Conservation (phyloP, 805 yeast species). For the Candida boleticola region DNA sequence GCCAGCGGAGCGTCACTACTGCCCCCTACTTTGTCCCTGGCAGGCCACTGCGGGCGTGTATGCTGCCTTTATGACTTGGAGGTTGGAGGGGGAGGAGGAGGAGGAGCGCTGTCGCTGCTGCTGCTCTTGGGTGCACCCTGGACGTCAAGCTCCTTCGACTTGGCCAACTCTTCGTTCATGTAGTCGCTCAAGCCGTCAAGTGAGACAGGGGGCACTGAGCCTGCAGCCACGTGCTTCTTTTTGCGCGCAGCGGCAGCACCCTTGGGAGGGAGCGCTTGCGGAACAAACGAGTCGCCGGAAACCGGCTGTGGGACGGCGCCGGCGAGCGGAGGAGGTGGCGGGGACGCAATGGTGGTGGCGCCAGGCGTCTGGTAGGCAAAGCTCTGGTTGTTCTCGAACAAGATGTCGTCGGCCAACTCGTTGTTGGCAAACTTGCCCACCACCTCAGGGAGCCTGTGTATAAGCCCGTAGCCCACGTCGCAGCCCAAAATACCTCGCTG, state of each 20-base stretch:
- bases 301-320: conserved; percentile 9
- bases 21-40: no score
- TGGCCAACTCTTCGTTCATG: conserved; percentile 44
- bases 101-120: conserved; percentile 9
- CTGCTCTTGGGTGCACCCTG: conserved; percentile 6
- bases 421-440: conserved; percentile 46
- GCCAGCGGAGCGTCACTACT: no score
- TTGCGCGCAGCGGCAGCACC: conserved; percentile 19
- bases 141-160: conserved; percentile 35
- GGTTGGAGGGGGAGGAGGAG: conserved; percentile 27
- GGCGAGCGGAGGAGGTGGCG: conserved; percentile 6
- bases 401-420: conserved; percentile 29
- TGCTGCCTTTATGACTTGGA: neutral
- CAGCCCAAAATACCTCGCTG: conserved; percentile 86
- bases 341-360: neutral
- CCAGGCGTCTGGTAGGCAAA: conserved; percentile 14
- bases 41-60: no score
- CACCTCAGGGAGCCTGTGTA: conserved; percentile 81
- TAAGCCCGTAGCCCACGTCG: conserved; percentile 89
- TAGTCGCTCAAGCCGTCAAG: conserved; percentile 32
- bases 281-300: conserved; percentile 6
- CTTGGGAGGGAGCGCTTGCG: conserved; percentile 19
- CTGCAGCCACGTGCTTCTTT: conserved; percentile 25
- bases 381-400: conserved; percentile 27
- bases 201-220: conserved; percentile 12